Conservation (phyloP, 257 asterid species). For the Salvia hispanica region DNA sequence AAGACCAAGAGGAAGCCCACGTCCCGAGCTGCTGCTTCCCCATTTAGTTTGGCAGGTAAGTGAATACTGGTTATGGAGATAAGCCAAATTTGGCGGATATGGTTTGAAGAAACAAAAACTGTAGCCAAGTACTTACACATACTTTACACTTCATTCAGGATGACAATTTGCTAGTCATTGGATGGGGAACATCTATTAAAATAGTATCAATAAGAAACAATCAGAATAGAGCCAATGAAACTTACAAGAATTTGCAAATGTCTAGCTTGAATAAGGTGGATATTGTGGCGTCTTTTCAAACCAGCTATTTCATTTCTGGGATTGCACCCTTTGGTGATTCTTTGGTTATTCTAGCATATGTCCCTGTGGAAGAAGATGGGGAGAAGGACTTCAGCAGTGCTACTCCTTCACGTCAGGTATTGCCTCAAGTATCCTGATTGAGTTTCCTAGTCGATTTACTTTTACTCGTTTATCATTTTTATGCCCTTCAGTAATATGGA, state of each 20-base stretch:
- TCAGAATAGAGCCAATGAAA: conserved; percentile 67
- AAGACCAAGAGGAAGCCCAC: conserved; percentile 95
- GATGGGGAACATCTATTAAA: conserved; percentile 95
- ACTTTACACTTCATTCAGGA: conserved; percentile 60
- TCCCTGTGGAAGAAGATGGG: conserved; percentile 85
- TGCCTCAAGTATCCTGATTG: conserved; percentile 23
- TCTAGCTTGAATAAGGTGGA: conserved; percentile 91
- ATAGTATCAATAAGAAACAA: conserved; percentile 76
- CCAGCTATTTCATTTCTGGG: conserved; percentile 95
- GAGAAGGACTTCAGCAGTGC: conserved; percentile 74
- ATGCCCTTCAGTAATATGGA: background rate
- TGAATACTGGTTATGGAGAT: conserved; percentile 25
- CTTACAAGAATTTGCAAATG: conserved; percentile 59
- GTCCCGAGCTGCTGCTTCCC: conserved; percentile 91
- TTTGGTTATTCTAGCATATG: conserved; percentile 90
- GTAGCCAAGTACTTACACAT: background rate
- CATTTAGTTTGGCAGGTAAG: conserved; percentile 98
- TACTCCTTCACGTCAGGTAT: conserved; percentile 91
- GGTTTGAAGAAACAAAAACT: background rate
- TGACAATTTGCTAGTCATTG: conserved; percentile 87
- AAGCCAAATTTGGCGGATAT: background rate
- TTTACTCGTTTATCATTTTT: background rate
- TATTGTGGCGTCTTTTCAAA: conserved; percentile 93
- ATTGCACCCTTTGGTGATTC: conserved; percentile 97
- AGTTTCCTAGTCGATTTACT: conserved; percentile 4